Percentiles rank a stretch among this genome's conserved stretches.
These are phyloP conservation scores for Fusarium beomiforme DNA, from an alignment of 2,329 filamentous ascomycete genomes.

Conservation along the genomic window DNA sequence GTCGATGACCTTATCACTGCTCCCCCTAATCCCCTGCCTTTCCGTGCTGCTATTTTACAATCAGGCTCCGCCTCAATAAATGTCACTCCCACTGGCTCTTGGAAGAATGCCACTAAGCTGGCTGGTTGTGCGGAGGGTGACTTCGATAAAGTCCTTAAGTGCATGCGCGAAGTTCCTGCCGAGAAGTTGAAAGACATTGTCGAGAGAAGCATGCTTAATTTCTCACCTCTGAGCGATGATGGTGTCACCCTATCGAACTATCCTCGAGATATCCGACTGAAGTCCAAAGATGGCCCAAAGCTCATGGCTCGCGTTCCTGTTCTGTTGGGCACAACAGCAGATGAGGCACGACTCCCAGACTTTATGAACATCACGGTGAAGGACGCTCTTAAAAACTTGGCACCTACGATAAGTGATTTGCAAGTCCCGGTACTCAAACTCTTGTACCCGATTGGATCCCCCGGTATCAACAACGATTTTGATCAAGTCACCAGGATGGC, in stretches of 20 bases:
- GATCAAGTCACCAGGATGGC: conserved; percentile 27
- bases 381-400: neutral
- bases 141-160: conserved; percentile 18
- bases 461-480: conserved; percentile 27
- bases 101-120: conserved; percentile 16
- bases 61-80: conserved; percentile 32
- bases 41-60: conserved; percentile 43
- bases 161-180: conserved; percentile 38
- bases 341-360: conserved; percentile 31
- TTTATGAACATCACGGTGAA: neutral
- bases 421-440: conserved; percentile 10
- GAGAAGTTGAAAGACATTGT: conserved; percentile 22
- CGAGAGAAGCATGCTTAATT: conserved; percentile 30
- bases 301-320: conserved; percentile 40
- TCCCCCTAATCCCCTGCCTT: conserved; percentile 43
- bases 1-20: conserved; percentile 50
- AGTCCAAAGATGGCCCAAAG: neutral
- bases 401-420: neutral
- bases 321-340: conserved; percentile 35
- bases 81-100: conserved; percentile 8
- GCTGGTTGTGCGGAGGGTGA: conserved; percentile 17
- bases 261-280: conserved; percentile 15
- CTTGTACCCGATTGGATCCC: conserved; percentile 29
- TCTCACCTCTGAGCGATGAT: conserved; percentile 35
- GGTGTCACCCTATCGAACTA: conserved; percentile 35